Evolutionary conservation across 306 rosid species (phyloP).

Genomic region (Calophaca sinica): DNA sequence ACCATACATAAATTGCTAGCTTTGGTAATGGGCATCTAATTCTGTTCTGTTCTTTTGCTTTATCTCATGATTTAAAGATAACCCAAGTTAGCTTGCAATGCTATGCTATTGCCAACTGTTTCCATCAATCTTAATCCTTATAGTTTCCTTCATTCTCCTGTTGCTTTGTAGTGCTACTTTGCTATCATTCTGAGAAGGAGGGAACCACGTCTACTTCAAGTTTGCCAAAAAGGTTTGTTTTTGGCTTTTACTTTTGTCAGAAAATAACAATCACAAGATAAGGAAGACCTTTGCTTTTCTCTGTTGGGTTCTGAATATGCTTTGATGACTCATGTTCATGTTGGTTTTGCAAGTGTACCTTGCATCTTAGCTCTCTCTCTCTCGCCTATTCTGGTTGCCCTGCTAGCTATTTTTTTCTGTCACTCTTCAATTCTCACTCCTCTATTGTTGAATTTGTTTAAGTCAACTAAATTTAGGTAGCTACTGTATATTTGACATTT

Average conservation of each 20-base stretch:
- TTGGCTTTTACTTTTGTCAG: neutral
- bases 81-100: slow-evolving; percentile 45
- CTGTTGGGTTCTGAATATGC: too few species aligned
- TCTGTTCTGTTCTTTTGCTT: slow-evolving; percentile 50
- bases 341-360: slow-evolving; percentile 36
- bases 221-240: slow-evolving; percentile 42
- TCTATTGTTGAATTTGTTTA: neutral
- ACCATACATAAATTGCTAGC: slow-evolving; percentile 33
- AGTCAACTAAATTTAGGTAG: slow-evolving; percentile 34
- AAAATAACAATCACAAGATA: slow-evolving; percentile 32
- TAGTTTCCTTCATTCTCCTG: slow-evolving; percentile 37
- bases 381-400: slow-evolving; percentile 7
- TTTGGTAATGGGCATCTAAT: slow-evolving; percentile 44
- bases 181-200: slow-evolving; percentile 32
- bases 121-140: slow-evolving; percentile 18
- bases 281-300: slow-evolving; percentile 1
- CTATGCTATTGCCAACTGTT: slow-evolving; percentile 42
- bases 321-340: slow-evolving; percentile 22
- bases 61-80: slow-evolving; percentile 44
- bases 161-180: slow-evolving; percentile 36
- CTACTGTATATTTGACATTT: slow-evolving; percentile 20
- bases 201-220: slow-evolving; percentile 39
- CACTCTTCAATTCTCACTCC: neutral
- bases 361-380: slow-evolving; percentile 31
- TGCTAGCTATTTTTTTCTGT: slow-evolving; percentile 19